Evolutionary conservation across 2,329 filamentous ascomycete genomes (phyloP), one percentile per base, ranked within the genome.

Genomic region (Huntiella bhutanensis): DNA sequence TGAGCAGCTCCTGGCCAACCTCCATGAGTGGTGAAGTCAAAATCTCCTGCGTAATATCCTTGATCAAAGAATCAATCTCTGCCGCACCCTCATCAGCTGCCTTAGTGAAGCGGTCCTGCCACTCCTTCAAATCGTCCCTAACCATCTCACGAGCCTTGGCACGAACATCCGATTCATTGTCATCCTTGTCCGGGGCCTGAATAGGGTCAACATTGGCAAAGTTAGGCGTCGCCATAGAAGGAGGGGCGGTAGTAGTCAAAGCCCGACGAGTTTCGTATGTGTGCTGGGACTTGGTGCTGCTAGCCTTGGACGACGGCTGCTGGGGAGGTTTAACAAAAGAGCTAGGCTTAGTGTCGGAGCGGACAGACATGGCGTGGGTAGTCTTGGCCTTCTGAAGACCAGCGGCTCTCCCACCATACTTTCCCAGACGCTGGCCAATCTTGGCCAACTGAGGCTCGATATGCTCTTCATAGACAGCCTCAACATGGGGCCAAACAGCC

Each of bases 391-490:
- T 60, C 42, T 63, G 41, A 51, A 41, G 28, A 50, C 48, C 7
- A 53, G 63, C 65, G 32, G 55, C 53, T 48, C 61, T 65, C 15
- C 73, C 70, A 52, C 69, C 77, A 61, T 86, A 83, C 41, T 81
- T 70, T 36, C 86, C 87, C 8, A 98, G 71, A 40, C 87, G 78
- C 64, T 95, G 82, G 10, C 84, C 83, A 55, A 98, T 96, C 55
- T 86, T 84, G 48, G 88, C 74, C 11, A 98, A 70, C 61, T 98
- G 92, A 11, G 92, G 92, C 63, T 96, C 87, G 3, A 98, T 87
- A 55, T 93, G 94, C 57, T 94, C 79, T 8, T 79, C 74, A 57
- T 96, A 96, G 4, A 95, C 64, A 11, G 82, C 70, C 19, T 81
- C 76, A 8, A 95, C 52, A 52, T 81, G 79, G 2, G 88, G 88